phyloP scores from a whole-genome alignment of 768 basidiomycete genomes.

The Lepiota subincarnata region DNA sequence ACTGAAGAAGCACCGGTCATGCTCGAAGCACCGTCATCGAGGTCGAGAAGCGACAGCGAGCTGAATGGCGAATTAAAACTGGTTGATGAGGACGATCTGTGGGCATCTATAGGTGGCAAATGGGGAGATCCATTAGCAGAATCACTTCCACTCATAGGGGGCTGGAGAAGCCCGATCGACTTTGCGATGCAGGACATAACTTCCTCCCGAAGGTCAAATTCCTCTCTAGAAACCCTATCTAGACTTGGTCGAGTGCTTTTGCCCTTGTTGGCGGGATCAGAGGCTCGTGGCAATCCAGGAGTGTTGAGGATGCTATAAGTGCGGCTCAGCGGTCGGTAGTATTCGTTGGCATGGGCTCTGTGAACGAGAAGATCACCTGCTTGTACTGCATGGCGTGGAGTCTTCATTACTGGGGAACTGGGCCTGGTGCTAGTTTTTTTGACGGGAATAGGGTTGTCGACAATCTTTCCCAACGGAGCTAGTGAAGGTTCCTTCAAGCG shows the following conservation, averaged over 20 bases:
- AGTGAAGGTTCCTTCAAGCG: conserved; percentile 20
- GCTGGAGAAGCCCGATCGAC: conserved; percentile 91
- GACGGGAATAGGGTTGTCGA: conserved; percentile 19
- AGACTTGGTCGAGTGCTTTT: conserved; percentile 18
- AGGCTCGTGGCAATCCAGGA: conserved; percentile 36
- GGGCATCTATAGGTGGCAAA: conserved; percentile 40
- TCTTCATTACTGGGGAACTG: conserved; percentile 12
- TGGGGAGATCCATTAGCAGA: conserved; percentile 67
- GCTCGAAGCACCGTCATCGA: conserved; percentile 67
- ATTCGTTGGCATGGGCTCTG: conserved; percentile 43
- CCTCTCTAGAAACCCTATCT: conserved; percentile 40
- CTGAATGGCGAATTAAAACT: conserved; percentile 65
- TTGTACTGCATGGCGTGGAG: conserved; percentile 60
- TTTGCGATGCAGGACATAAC: conserved; percentile 98
- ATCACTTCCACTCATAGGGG: conserved; percentile 66
- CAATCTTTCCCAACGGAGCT: conserved; percentile 24
- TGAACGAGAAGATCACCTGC: conserved; percentile 74
- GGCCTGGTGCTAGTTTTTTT: not conserved
- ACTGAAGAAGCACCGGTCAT: conserved; percentile 57
- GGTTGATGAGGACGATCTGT: conserved; percentile 31
- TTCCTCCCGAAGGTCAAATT: conserved; percentile 93
- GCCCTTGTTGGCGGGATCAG: conserved; percentile 25
- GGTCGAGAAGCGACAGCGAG: conserved; percentile 67
- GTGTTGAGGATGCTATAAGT: conserved; percentile 47
- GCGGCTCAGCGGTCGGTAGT: conserved; percentile 41